phyloP scores from a whole-genome alignment of 1,284 basidiomycete genomes.

The Thecaphora thlaspeos region DNA sequence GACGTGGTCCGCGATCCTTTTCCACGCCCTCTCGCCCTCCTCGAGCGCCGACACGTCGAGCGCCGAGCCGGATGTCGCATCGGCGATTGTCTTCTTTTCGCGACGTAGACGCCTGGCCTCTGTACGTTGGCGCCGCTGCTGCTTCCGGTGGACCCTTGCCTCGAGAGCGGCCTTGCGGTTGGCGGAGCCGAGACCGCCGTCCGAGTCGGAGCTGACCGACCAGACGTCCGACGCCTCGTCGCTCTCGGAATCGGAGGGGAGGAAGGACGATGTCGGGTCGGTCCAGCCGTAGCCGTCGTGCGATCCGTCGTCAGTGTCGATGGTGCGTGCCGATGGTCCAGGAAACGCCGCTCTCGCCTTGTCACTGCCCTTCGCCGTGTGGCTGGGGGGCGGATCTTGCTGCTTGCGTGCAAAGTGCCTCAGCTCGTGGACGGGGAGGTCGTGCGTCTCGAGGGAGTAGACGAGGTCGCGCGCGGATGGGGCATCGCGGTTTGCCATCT shows the following conservation, averaged over 20 bases:
- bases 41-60: constrained; percentile 11
- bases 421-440: constrained; percentile 26
- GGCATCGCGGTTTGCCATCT: constrained; percentile 15
- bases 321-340: constrained; percentile 4
- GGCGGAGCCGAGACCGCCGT: constrained; percentile 10
- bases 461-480: constrained; percentile 34
- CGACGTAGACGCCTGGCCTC: constrained; percentile 14
- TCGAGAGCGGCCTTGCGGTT: constrained; percentile 20
- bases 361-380: constrained; percentile 2
- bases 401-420: constrained; percentile 20
- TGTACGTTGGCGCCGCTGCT: constrained; percentile 9
- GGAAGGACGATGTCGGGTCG: constrained; percentile 14
- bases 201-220: constrained; percentile 30
- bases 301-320: background rate
- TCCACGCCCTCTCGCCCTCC: constrained; percentile 35
- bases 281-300: constrained; percentile 8
- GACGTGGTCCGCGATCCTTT: constrained; percentile 31
- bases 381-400: background rate
- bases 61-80: background rate
- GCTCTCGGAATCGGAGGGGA: constrained; percentile 37
- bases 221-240: constrained; percentile 26
- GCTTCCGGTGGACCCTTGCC: constrained; percentile 18
- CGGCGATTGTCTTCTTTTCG: constrained; percentile 9
- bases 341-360: constrained; percentile 11
- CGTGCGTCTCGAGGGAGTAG: constrained; percentile 35